Percentiles rank a stretch among this genome's conserved stretches.
These are phyloP conservation scores for Stachybotrys elegans DNA, from an alignment of 2,329 filamentous ascomycete species.

Conservation along the genomic window DNA sequence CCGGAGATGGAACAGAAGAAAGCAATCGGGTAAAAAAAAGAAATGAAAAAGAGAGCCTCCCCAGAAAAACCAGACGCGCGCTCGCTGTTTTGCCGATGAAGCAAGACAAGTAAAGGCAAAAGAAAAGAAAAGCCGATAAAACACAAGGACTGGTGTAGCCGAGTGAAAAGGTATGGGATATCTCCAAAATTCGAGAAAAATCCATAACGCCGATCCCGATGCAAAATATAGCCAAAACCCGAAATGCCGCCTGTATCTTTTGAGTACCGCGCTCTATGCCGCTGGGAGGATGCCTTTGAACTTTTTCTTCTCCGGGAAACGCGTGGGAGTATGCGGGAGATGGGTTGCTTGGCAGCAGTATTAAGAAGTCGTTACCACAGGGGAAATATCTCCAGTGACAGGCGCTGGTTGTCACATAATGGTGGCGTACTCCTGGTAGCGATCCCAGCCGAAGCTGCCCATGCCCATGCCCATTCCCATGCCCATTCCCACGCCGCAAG, in stretches of 20 bases:
- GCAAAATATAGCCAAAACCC: slow-evolving; percentile 33
- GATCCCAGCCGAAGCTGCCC: slow-evolving; percentile 73
- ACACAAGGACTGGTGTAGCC: slow-evolving; percentile 17
- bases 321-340: slow-evolving; percentile 15
- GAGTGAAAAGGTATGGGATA: slow-evolving; percentile 29
- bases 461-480: slow-evolving; percentile 50
- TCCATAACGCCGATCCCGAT: slow-evolving; percentile 37
- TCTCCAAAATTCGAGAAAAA: slow-evolving; percentile 18
- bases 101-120: slow-evolving; percentile 29
- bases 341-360: slow-evolving; percentile 19
- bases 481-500: slow-evolving; percentile 72
- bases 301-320: slow-evolving; percentile 25
- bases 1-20: slow-evolving; percentile 26
- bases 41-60: slow-evolving; percentile 28
- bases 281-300: slow-evolving; percentile 26
- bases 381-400: slow-evolving; percentile 39
- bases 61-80: slow-evolving; percentile 22
- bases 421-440: slow-evolving; percentile 78
- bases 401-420: slow-evolving; percentile 73
- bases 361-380: slow-evolving; percentile 43
- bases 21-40: slow-evolving; percentile 27
- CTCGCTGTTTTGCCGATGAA: slow-evolving; percentile 41
- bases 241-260: slow-evolving; percentile 26
- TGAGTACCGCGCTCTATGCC: slow-evolving; percentile 30
- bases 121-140: slow-evolving; percentile 25